phyloP scores from a whole-genome alignment of 345 rosid genomes.

The Populus alba region DNA sequence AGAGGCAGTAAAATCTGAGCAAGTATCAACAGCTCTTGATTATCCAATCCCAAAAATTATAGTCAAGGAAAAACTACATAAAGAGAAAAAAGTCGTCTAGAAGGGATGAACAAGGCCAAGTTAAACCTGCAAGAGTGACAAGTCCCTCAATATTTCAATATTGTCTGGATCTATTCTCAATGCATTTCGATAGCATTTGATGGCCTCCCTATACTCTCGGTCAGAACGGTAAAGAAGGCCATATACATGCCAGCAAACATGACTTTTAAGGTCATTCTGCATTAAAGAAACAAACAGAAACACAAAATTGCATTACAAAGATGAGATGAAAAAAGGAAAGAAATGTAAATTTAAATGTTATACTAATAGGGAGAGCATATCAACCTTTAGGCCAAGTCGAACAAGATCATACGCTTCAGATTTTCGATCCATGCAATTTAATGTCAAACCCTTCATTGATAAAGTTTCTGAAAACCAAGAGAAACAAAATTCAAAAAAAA shows the following conservation, averaged over 20 bases:
- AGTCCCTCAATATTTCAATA: constrained; percentile 91
- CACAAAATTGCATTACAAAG: neutral
- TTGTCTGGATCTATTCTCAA: constrained; percentile 94
- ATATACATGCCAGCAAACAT: constrained; percentile 99
- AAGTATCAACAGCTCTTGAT: neutral
- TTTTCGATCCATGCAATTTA: constrained; percentile 99
- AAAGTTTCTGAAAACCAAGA: constrained; percentile 66
- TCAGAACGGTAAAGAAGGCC: constrained; percentile 98
- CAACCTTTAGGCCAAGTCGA: constrained; percentile 88
- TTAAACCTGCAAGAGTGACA: constrained; percentile 88
- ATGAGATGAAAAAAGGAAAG: neutral
- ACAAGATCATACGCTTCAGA: constrained; percentile 97
- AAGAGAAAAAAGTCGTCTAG: neutral
- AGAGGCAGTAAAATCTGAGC: neutral
- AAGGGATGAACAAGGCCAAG: neutral
- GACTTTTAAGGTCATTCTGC: constrained; percentile 99
- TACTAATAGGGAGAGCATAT: constrained; percentile 13
- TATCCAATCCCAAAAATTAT: neutral
- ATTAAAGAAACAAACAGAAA: constrained; percentile 24
- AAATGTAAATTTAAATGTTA: neutral
- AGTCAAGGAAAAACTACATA: neutral
- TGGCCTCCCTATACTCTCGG: constrained; percentile 98
- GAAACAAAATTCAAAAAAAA: neutral
- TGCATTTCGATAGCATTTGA: constrained; percentile 95
- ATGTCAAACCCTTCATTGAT: constrained; percentile 96